Evolutionary conservation across 208 protist species (phyloP).

Genomic region (Acanthamoeba polyphaga): DNA sequence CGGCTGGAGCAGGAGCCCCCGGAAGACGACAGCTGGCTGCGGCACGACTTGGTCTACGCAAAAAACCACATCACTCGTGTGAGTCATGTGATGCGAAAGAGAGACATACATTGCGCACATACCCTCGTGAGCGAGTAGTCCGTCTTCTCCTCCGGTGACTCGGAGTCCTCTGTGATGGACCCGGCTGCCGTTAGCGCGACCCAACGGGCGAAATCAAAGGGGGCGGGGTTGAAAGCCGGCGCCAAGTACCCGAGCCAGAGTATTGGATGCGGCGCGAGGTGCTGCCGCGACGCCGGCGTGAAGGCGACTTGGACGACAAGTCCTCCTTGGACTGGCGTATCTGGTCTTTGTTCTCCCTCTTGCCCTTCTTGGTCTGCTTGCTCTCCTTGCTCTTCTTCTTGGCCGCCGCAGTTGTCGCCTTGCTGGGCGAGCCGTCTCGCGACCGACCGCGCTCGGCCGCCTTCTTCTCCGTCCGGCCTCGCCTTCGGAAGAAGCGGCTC

Average conservation of each 20-base stretch:
- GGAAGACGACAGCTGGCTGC: conserved; percentile 45
- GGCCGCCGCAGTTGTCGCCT: neutral
- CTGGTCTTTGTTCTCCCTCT: conserved; percentile 63
- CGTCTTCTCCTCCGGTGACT: conserved; percentile 26
- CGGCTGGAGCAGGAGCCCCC: neutral
- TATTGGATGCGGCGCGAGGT: conserved; percentile 20
- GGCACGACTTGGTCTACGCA: conserved; percentile 42
- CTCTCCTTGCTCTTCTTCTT: neutral
- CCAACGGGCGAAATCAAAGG: neutral
- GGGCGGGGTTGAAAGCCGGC: neutral
- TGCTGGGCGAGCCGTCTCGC: neutral
- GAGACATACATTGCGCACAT: neutral
- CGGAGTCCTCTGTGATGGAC: neutral
- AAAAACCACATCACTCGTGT: neutral
- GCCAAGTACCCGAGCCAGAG: conserved; percentile 1
- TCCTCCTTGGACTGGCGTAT: conserved; percentile 2
- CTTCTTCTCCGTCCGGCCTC: conserved; percentile 19
- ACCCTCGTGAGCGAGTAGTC: conserved; percentile 47
- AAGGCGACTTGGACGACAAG: neutral
- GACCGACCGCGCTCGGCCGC: neutral
- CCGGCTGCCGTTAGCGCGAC: neutral
- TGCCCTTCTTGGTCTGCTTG: conserved; percentile 13
- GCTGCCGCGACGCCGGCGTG: neutral
- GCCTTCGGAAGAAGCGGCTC: conserved; percentile 51
- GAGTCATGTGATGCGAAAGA: neutral